Evolutionary conservation across 805 yeast genomes (phyloP).

Genomic region (Wickerhamomyces ciferrii): DNA sequence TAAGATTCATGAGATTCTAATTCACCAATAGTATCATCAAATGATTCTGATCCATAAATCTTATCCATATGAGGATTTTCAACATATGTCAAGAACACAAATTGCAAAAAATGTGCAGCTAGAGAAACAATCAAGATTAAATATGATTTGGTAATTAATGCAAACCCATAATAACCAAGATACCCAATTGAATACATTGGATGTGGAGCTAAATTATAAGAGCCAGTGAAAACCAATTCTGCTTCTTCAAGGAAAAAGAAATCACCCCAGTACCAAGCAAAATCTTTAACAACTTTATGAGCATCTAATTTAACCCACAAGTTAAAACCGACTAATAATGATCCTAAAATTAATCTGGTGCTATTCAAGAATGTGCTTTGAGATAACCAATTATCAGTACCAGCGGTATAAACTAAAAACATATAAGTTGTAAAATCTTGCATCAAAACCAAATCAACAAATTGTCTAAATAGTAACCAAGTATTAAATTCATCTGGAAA

Average conservation of each 20-base stretch:
- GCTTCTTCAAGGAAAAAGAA: slow-evolving; percentile 74
- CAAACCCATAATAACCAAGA: slow-evolving; percentile 82
- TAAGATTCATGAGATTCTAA: slow-evolving; percentile 31
- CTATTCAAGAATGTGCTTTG: slow-evolving; percentile 40
- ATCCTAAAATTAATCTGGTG: slow-evolving; percentile 55
- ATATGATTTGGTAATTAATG: slow-evolving; percentile 70
- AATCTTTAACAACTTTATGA: slow-evolving; percentile 82
- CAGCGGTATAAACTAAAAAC: slow-evolving; percentile 42
- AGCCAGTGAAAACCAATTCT: slow-evolving; percentile 79
- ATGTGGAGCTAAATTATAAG: slow-evolving; percentile 84
- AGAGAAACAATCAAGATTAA: slow-evolving; percentile 64
- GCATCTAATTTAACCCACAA: slow-evolving; percentile 86
- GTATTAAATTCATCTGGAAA: slow-evolving; percentile 75
- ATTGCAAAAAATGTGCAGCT: slow-evolving; percentile 72
- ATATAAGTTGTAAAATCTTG: slow-evolving; percentile 76
- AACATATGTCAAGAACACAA: slow-evolving; percentile 65
- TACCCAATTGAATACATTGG: slow-evolving; percentile 92
- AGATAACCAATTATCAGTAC: slow-evolving; percentile 28
- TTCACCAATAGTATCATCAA: slow-evolving; percentile 28
- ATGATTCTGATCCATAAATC: slow-evolving; percentile 51
- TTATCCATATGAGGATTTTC: slow-evolving; percentile 87
- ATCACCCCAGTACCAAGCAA: slow-evolving; percentile 96
- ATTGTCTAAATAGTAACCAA: slow-evolving; percentile 75
- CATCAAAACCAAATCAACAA: slow-evolving; percentile 80
- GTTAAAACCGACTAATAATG: slow-evolving; percentile 59